phyloP scores from a whole-genome alignment of 768 basidiomycete genomes.

The Kwoniella dendrophila region DNA sequence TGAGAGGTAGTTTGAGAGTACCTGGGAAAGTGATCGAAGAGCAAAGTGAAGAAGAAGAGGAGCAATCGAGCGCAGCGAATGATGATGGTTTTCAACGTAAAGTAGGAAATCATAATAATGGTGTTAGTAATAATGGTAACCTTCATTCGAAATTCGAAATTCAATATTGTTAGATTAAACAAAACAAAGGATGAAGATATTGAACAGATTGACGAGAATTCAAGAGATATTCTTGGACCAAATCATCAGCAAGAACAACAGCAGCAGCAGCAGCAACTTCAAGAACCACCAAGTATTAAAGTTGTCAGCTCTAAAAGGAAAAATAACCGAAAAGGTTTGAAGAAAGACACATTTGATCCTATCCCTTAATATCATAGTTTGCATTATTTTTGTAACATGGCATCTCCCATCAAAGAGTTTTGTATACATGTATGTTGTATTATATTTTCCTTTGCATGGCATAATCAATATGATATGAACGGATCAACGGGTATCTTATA shows the following conservation, averaged over 20 bases:
- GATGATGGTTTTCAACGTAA: neutral
- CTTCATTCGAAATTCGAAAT: too few species aligned
- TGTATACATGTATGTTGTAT: too few species aligned
- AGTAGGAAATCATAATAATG: neutral
- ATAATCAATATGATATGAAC: too few species aligned
- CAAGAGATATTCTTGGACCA: too few species aligned
- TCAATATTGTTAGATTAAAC: too few species aligned
- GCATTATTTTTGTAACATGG: slow-evolving; percentile 5
- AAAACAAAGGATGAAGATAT: too few species aligned
- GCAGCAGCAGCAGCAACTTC: neutral
- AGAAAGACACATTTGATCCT: slow-evolving; percentile 22
- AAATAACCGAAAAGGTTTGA: slow-evolving; percentile 11
- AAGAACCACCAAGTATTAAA: slow-evolving; percentile 9
- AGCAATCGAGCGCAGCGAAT: too few species aligned
- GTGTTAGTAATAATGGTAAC: neutral
- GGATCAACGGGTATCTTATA: too few species aligned
- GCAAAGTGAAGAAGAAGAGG: slow-evolving; percentile 4
- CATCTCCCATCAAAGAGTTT: too few species aligned
- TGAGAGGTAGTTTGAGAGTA: slow-evolving; percentile 17
- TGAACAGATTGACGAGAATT: too few species aligned
- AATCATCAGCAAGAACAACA: neutral
- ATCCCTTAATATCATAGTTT: slow-evolving; percentile 11
- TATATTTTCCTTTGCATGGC: too few species aligned
- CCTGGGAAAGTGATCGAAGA: slow-evolving; percentile 17
- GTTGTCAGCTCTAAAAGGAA: slow-evolving; percentile 22